Percentiles rank a stretch among this genome's conserved stretches.
These are phyloP conservation scores for Rhododendron molle DNA, from an alignment of 148 eudicot species.

Conservation along the genomic window DNA sequence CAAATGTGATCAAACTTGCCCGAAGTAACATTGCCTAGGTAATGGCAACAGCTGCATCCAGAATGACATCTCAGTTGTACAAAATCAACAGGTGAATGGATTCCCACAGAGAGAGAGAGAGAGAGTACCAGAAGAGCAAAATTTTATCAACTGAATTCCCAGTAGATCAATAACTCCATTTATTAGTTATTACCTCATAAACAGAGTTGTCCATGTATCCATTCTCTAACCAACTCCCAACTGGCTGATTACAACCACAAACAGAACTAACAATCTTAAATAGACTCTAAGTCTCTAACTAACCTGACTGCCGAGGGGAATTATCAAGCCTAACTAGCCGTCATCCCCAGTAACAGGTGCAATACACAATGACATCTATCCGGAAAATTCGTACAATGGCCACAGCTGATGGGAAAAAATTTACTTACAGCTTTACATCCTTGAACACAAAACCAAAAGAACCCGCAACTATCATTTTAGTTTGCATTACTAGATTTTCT, in stretches of 20 bases:
- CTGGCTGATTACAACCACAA: background rate
- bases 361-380: background rate
- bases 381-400: background rate
- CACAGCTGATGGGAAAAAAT: background rate
- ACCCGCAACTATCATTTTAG: background rate
- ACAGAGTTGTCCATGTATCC: background rate
- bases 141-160: background rate
- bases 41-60: background rate
- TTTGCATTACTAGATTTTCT: background rate
- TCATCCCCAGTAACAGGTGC: background rate
- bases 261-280: background rate
- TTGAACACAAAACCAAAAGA: background rate
- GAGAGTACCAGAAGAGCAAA: background rate
- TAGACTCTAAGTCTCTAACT: background rate
- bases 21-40: background rate
- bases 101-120: background rate
- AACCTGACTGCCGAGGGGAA: background rate
- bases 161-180: background rate
- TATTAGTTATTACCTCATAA: background rate
- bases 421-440: background rate
- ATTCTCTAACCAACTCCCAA: background rate
- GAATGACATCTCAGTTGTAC: background rate
- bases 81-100: background rate
- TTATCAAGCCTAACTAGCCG: background rate
- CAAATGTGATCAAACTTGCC: background rate